Evolutionary conservation across 495 filamentous ascomycete species (phyloP).

Genomic region (Durotheca rogersii): DNA sequence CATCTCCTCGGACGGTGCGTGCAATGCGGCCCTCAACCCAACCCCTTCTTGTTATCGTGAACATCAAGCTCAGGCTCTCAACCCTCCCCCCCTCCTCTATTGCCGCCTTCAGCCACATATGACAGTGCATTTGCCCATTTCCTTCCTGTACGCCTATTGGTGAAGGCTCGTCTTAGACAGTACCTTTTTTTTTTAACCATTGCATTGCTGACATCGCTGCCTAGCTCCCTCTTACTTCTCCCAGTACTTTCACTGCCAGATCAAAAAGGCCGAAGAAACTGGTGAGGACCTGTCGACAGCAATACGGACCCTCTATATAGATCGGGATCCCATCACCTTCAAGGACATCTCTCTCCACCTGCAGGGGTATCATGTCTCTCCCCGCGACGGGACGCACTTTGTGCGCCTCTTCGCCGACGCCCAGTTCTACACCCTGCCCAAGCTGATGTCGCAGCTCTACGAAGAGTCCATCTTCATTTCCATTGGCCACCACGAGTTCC

Average conservation of each 20-base stretch:
- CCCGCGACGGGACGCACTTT: conserved; percentile 80
- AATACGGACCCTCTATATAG: conserved; percentile 82
- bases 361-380: conserved; percentile 87
- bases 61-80: conserved; percentile 15
- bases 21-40: conserved; percentile 12
- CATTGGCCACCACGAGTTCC: conserved; percentile 82
- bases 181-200: no score
- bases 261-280: conserved; percentile 60
- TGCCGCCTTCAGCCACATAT: no score
- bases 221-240: conserved; percentile 98
- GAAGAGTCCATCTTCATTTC: conserved; percentile 89
- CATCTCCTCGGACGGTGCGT: conserved; percentile 91
- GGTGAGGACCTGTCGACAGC: conserved; percentile 51
- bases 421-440: conserved; percentile 92
- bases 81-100: no score
- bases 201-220: conserved; percentile 18
- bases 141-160: no score
- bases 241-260: conserved; percentile 84
- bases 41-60: neutral
- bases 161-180: no score
- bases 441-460: conserved; percentile 90
- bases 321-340: conserved; percentile 90
- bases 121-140: no score
- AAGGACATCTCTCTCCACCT: conserved; percentile 86
- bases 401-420: conserved; percentile 93